Evolutionary conservation across 805 yeast genomes (phyloP).

Genomic region (Saccharomyces paradoxus): DNA sequence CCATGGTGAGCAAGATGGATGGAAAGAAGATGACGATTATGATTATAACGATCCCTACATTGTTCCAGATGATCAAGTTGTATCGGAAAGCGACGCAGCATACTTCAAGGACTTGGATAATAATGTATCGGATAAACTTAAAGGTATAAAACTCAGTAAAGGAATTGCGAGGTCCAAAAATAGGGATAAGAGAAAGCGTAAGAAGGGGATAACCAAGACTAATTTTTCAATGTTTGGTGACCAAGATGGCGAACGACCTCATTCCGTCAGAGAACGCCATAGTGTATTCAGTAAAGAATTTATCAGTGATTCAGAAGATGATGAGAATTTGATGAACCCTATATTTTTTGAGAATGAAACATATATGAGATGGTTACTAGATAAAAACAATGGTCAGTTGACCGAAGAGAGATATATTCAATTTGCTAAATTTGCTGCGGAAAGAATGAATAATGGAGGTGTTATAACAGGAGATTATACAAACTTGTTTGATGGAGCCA

Average conservation of each 20-base stretch:
- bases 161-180: constrained; percentile 23
- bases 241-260: constrained; percentile 1
- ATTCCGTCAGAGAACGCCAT: constrained; percentile 4
- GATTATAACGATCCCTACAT: constrained; percentile 18
- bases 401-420: constrained; percentile 14
- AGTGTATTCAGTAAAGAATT: constrained; percentile 24
- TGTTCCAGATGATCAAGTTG: constrained; percentile 10
- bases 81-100: constrained; percentile 14
- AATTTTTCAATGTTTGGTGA: constrained; percentile 11
- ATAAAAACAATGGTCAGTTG: constrained; percentile 22
- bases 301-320: constrained; percentile 29
- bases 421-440: constrained; percentile 24
- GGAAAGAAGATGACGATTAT: constrained; percentile 15
- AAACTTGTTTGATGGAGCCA: constrained; percentile 24
- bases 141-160: constrained; percentile 7
- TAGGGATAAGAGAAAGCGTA: constrained; percentile 2
- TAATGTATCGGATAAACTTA: constrained; percentile 2
- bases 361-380: constrained; percentile 27
- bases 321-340: constrained; percentile 17
- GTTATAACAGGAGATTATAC: constrained; percentile 13
- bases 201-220: constrained; percentile 2
- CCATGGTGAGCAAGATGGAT: constrained; percentile 14
- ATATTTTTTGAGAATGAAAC: constrained; percentile 31
- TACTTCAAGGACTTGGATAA: constrained; percentile 23
- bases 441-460: constrained; percentile 23